A percentile compares a stretch with the other conserved stretches of the same genome.
These are phyloP conservation scores for Umbellularia californica DNA, from an alignment of 164 flowering plant species.

Conservation along the genomic window DNA sequence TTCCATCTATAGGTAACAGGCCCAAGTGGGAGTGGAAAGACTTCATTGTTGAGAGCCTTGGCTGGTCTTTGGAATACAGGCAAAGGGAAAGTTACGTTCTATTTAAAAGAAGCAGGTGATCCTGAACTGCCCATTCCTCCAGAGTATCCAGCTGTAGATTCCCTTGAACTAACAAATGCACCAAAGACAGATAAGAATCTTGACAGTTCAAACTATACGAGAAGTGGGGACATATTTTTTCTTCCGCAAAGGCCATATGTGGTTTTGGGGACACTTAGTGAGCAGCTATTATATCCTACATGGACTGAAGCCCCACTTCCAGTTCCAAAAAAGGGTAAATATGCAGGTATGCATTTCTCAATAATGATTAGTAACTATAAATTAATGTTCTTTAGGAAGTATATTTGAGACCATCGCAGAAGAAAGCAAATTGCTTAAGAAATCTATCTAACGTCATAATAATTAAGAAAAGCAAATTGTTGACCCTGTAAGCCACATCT, in stretches of 20 bases:
- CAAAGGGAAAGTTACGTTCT: constrained; percentile 64
- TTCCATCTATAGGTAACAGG: constrained; percentile 58
- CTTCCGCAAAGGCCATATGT: constrained; percentile 97
- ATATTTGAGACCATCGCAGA: too few species aligned
- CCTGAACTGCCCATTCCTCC: constrained; percentile 18
- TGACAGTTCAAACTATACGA: constrained; percentile 21
- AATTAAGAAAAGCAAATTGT: too few species aligned
- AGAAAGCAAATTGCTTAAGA: too few species aligned
- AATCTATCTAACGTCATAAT: too few species aligned
- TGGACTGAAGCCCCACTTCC: constrained; percentile 47
- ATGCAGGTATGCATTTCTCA: constrained; percentile 40
- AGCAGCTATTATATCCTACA: constrained; percentile 91
- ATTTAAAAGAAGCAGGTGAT: constrained; percentile 33
- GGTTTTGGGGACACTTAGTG: constrained; percentile 94
- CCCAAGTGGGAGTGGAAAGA: constrained; percentile 97
- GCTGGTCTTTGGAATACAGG: constrained; percentile 98
- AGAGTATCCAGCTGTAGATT: constrained; percentile 24
- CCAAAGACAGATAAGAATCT: constrained; percentile 8
- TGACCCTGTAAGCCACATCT: too few species aligned
- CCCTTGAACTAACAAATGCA: constrained; percentile 18
- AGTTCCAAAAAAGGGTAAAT: constrained; percentile 22
- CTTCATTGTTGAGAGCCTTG: constrained; percentile 84
- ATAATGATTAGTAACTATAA: too few species aligned
- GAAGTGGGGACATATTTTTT: constrained; percentile 53
- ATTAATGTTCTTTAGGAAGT: too few species aligned